These are phyloP conservation scores for Podosphaera fusca DNA, from an alignment of 2,329 filamentous ascomycete genomes.

Conservation along the genomic window DNA sequence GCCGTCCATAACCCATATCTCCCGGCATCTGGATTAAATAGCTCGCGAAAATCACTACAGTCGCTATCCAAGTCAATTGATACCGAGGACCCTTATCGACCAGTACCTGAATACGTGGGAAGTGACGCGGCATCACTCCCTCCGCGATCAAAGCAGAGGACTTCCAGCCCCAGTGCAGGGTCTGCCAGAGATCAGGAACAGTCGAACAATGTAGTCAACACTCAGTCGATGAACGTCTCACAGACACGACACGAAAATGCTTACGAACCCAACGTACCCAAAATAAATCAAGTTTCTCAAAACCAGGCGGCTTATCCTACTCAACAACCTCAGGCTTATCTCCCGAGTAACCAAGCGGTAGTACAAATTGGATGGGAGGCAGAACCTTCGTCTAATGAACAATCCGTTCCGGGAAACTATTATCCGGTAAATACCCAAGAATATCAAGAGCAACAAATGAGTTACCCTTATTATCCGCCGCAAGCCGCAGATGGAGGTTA, in stretches of 20 bases:
- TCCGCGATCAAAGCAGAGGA: conserved; percentile 24
- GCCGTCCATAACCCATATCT: conserved; percentile 66
- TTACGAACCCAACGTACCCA: background rate
- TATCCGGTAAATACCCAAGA: background rate
- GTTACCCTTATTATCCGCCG: too few relatives aligned
- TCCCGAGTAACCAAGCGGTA: background rate
- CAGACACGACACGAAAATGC: background rate
- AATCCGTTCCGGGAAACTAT: background rate
- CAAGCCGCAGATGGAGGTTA: too few relatives aligned
- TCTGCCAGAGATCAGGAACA: conserved; percentile 11
- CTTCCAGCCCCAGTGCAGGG: conserved; percentile 20
- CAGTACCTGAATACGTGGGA: conserved; percentile 30
- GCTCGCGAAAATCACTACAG: conserved; percentile 67
- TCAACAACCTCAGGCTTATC: background rate
- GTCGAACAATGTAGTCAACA: conserved; percentile 2
- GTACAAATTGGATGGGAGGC: background rate
- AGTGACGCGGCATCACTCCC: conserved; percentile 33
- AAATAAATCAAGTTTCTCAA: background rate
- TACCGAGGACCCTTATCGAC: conserved; percentile 59
- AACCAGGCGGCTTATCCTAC: background rate
- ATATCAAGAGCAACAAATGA: too few relatives aligned
- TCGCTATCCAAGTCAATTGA: conserved; percentile 58
- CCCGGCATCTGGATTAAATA: conserved; percentile 59
- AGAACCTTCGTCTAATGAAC: background rate
- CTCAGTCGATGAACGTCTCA: background rate